These are phyloP conservation scores for Epichloe hybrida DNA, from an alignment of 2,329 filamentous ascomycete species.

Conservation along the genomic window DNA sequence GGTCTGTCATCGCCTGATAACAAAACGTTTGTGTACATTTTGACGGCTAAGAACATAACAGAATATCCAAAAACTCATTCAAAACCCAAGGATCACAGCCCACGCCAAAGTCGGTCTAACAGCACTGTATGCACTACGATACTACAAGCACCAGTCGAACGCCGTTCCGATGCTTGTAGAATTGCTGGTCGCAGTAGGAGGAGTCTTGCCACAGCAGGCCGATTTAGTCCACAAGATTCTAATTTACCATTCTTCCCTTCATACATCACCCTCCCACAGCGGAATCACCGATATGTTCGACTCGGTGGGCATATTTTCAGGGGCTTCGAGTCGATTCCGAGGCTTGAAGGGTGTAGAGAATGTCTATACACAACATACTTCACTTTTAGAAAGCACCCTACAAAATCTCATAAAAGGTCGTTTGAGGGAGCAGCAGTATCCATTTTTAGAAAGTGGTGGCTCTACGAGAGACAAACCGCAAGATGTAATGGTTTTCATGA, in stretches of 20 bases:
- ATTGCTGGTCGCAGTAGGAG: slow-evolving; percentile 71
- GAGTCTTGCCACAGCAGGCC: slow-evolving; percentile 60
- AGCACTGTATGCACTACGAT: slow-evolving; percentile 87
- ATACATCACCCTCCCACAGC: slow-evolving; percentile 58
- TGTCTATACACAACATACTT: slow-evolving; percentile 95
- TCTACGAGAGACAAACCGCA: slow-evolving; percentile 90
- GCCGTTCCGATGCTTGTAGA: slow-evolving; percentile 76
- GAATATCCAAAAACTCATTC: slow-evolving; percentile 77
- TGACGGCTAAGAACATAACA: slow-evolving; percentile 22
- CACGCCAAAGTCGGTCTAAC: slow-evolving; percentile 83
- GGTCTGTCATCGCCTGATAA: slow-evolving; percentile 30
- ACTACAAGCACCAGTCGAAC: slow-evolving; percentile 75
- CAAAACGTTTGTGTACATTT: neutral
- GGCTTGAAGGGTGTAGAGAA: slow-evolving; percentile 96
- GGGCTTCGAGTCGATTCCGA: slow-evolving; percentile 77
- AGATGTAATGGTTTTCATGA: slow-evolving; percentile 88
- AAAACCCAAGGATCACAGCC: slow-evolving; percentile 59
- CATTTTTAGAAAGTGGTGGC: slow-evolving; percentile 80
- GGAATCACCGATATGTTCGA: slow-evolving; percentile 90
- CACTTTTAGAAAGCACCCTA: slow-evolving; percentile 71
- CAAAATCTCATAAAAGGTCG: slow-evolving; percentile 90
- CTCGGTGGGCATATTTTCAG: slow-evolving; percentile 78
- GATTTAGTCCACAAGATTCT: slow-evolving; percentile 73
- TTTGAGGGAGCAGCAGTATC: slow-evolving; percentile 75
- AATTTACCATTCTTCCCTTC: slow-evolving; percentile 74